Base-by-base conservation (phyloP, 116 monocot species). In the Papilionanthe hybrid region DNA sequence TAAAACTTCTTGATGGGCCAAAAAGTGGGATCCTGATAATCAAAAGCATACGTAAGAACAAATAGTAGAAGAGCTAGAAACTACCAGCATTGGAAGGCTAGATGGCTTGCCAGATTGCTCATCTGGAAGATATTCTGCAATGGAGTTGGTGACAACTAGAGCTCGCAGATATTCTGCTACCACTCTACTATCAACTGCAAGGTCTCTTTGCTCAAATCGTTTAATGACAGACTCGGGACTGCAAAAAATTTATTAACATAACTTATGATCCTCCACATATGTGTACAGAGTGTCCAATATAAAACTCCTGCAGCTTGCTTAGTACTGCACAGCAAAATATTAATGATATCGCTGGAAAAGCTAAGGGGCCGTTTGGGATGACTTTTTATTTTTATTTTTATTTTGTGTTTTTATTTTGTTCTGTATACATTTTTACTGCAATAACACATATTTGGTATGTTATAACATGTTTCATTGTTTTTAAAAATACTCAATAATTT, bases 81-180 rank as follows among this genome's bases (percentile, higher is more conserved):
- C 50, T 94, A 98, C 98, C 91, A 98, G 58, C 79, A 86, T 74
- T 43, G 98, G 98, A 72, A 98, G 98, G 79, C 86, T 90, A 25
- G 98, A 93, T 78, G 95, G 85, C 78, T 87, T 93, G 81, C 98
- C 94, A 9, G 86, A 84, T 71, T 72, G 76, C 69, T 91, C 93
- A 77, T 98, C 90, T 76, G 94, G 93, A 50, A 98, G 91, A 84
- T 93, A 98, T 42, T 93, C 91, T 71, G 89, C 82, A 81, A 98
- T 77, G 79, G 90, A 74, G 85, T 98, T 93, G 43, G 98, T 98
- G 15, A 90, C 78, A 72, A 98, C 91, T 82, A 98, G 90, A 72
- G 98, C 98, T 83, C 93, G 86, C 75, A 98, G 85, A 86, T 98
- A 98, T 67, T 98, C 98, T 77, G 90, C 95, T 60, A 94, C 98